Evolutionary conservation across 2,329 filamentous ascomycete species (phyloP).

Genomic region (Colletotrichum sp.): DNA sequence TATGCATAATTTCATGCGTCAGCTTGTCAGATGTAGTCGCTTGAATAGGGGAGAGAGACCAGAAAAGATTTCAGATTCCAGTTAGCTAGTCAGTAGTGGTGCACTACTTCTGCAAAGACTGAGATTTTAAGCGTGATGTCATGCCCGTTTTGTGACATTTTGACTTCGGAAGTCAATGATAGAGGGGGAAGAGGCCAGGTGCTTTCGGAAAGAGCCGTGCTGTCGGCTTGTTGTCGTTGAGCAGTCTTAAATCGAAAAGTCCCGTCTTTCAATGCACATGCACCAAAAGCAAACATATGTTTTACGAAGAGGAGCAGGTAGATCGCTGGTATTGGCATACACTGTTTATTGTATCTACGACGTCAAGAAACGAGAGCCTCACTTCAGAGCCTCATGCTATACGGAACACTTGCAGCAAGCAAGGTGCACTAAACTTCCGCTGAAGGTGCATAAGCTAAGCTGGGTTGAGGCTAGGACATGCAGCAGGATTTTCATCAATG

Average conservation of each 20-base stretch:
- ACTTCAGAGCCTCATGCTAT: neutral
- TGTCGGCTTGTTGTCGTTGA: neutral
- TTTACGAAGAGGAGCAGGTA: neutral
- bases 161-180: neutral
- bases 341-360: neutral
- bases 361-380: neutral
- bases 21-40: neutral
- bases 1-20: neutral
- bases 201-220: neutral
- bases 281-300: neutral
- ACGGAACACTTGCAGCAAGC: neutral
- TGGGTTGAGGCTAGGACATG: neutral
- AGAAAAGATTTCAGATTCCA: neutral
- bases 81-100: neutral
- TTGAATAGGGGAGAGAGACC: neutral
- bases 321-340: neutral
- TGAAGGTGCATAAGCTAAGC: neutral
- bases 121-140: neutral
- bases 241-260: neutral
- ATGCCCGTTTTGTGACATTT: neutral
- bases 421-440: neutral
- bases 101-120: neutral
- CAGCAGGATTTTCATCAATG: neutral
- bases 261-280: neutral
- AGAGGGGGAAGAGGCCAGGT: neutral